phyloP scores from a whole-genome alignment of 768 basidiomycete species.

The Tylopilus plumbeoviolaceoides region DNA sequence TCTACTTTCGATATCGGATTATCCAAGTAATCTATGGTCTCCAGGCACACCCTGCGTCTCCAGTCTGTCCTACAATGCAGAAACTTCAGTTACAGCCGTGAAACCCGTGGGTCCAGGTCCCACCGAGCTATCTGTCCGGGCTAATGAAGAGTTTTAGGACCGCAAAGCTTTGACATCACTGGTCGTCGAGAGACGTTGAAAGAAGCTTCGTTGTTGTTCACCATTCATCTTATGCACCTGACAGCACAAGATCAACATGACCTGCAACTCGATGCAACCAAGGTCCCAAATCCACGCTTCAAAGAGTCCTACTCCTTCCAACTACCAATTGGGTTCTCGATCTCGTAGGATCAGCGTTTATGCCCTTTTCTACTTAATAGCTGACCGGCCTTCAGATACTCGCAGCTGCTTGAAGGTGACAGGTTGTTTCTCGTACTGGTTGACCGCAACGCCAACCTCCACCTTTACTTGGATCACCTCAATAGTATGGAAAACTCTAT shows the following conservation, averaged over 20 bases:
- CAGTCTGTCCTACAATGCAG: conserved; percentile 1
- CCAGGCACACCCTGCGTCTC: conserved; percentile 17
- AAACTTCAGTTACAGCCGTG: not conserved
- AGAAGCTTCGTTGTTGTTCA: conserved; percentile 22
- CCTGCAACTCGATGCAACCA: conserved; percentile 21
- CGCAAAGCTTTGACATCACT: conserved; percentile 14
- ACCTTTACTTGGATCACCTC: conserved; percentile 37
- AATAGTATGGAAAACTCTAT: conserved; percentile 34
- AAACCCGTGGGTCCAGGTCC: conserved; percentile 2
- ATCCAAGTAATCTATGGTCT: not conserved
- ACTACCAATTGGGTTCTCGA: conserved; percentile 18
- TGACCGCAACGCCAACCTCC: conserved; percentile 29
- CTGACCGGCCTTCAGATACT: conserved; percentile 22
- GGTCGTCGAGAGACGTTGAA: conserved; percentile 18
- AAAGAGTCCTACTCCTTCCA: conserved; percentile 24
- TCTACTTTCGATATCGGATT: not conserved
- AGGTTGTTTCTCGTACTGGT: conserved; percentile 39
- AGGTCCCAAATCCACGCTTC: conserved; percentile 24
- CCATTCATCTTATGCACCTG: conserved; percentile 27
- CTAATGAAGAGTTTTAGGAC: conserved; percentile 7
- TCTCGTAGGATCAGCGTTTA: conserved; percentile 17
- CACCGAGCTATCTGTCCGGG: not conserved
- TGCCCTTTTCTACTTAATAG: not conserved
- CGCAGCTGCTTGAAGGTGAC: conserved; percentile 39
- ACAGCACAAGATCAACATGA: conserved; percentile 30